Evolutionary conservation across 176 grass and related monocot genomes (phyloP).

Genomic region (Paspalum notatum): DNA sequence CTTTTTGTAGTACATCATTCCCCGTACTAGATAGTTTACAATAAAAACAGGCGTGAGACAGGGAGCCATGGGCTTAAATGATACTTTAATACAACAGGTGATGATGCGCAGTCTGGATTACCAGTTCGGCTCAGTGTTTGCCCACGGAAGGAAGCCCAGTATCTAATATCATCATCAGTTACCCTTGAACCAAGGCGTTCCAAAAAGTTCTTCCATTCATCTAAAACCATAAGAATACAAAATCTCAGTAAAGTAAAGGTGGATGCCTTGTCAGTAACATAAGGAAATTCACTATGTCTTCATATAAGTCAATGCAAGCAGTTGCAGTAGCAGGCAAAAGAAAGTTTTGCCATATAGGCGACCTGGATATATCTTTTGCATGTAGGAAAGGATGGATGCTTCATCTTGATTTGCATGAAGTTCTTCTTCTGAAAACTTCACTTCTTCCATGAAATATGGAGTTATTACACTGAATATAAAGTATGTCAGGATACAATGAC

Average conservation of each 20-base stretch:
- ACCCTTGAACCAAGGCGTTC: constrained; percentile 64
- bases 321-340: constrained; percentile 1
- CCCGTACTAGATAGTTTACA: constrained; percentile 67
- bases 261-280: neutral
- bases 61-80: neutral
- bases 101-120: constrained; percentile 44
- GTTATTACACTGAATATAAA: constrained; percentile 68
- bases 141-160: constrained; percentile 95
- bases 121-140: constrained; percentile 97
- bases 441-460: constrained; percentile 93
- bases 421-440: constrained; percentile 88
- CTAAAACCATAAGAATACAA: constrained; percentile 45
- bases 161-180: constrained; percentile 72
- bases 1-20: constrained; percentile 92
- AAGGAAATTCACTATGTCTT: constrained; percentile 18
- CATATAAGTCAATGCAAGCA: constrained; percentile 7
- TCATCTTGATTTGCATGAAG: constrained; percentile 87
- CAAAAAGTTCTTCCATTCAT: constrained; percentile 87
- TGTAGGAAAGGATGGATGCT: constrained; percentile 82
- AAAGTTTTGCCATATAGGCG: constrained; percentile 9
- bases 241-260: constrained; percentile 6
- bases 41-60: constrained; percentile 31
- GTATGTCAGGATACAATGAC: constrained; percentile 15
- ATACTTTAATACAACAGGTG: neutral
- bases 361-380: constrained; percentile 99